These are phyloP conservation scores for Fusarium sterilihyphosum DNA, from an alignment of 2,329 filamentous ascomycete genomes.

Conservation along the genomic window DNA sequence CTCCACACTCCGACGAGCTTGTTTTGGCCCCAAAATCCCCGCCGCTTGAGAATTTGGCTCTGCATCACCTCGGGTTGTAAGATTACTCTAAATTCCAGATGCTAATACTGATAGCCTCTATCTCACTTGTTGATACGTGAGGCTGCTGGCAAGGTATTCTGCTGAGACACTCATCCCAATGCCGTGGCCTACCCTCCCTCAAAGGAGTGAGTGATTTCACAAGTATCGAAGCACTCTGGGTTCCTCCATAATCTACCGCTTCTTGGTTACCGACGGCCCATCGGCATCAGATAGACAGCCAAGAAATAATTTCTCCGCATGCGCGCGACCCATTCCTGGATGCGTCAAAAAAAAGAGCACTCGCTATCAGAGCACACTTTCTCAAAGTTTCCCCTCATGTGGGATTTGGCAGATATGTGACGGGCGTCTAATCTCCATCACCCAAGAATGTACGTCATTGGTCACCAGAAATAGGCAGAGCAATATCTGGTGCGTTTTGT, in stretches of 20 bases:
- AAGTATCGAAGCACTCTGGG: background rate
- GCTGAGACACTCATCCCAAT: constrained; percentile 24
- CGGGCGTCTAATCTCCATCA: background rate
- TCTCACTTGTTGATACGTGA: background rate
- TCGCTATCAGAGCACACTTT: background rate
- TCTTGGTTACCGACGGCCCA: background rate
- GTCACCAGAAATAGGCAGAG: constrained; percentile 12
- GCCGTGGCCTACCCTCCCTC: constrained; percentile 22
- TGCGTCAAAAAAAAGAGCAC: constrained; percentile 13
- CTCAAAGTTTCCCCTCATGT: background rate
- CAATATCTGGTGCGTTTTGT: constrained; percentile 2
- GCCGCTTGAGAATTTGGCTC: background rate
- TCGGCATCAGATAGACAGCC: background rate
- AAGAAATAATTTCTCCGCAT: constrained; percentile 23
- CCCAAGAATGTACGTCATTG: constrained; percentile 19
- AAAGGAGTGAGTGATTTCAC: background rate
- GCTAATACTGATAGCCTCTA: background rate
- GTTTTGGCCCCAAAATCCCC: constrained; percentile 21
- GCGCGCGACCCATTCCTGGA: constrained; percentile 19
- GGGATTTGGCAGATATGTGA: constrained; percentile 6
- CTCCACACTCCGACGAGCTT: constrained; percentile 1
- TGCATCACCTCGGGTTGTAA: constrained; percentile 10
- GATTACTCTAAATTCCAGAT: constrained; percentile 40
- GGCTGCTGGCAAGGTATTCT: background rate
- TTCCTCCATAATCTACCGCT: background rate